Percentiles rank a stretch among this genome's conserved stretches.
These are phyloP conservation scores for Saccharomyces paradoxus DNA, from an alignment of 805 yeast genomes.

Conservation along the genomic window DNA sequence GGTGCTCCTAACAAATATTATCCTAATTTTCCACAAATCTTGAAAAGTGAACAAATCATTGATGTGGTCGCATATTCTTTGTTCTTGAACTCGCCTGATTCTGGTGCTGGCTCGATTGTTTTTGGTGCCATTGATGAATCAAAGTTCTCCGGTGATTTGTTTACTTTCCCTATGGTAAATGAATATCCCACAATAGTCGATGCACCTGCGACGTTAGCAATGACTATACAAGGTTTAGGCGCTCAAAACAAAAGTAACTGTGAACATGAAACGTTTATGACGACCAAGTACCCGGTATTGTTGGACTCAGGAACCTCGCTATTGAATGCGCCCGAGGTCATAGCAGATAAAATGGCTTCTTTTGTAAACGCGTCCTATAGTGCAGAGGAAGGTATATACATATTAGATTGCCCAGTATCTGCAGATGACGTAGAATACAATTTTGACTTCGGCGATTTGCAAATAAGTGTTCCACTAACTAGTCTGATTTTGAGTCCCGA, in stretches of 20 bases:
- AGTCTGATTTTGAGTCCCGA: constrained; percentile 26
- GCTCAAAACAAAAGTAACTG: constrained; percentile 14
- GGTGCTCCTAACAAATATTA: constrained; percentile 31
- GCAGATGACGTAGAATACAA: constrained; percentile 13
- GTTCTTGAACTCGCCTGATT: constrained; percentile 37
- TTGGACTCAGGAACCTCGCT: constrained; percentile 56
- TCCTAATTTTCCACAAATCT: constrained; percentile 52
- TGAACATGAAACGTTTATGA: constrained; percentile 16
- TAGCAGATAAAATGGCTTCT: constrained; percentile 27
- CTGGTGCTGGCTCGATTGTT: constrained; percentile 40
- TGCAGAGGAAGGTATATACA: constrained; percentile 32
- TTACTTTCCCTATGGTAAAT: constrained; percentile 43
- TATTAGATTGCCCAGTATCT: constrained; percentile 35
- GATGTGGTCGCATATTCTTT: constrained; percentile 48
- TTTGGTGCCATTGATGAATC: constrained; percentile 59
- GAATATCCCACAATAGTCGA: constrained; percentile 20
- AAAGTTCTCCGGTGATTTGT: constrained; percentile 43
- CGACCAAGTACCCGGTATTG: constrained; percentile 32
- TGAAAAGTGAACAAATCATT: constrained; percentile 47
- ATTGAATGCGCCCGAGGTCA: constrained; percentile 36
- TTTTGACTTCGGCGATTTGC: constrained; percentile 53
- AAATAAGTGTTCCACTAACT: constrained; percentile 42
- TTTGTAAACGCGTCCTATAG: constrained; percentile 33
- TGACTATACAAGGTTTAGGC: constrained; percentile 39
- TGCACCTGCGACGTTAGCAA: constrained; percentile 37